A percentile compares a stretch with the other conserved stretches of the same genome.
Evolutionary conservation across 192 early-diverging fungal genomes (phyloP).

Genomic region (Rhizophagus sp.): DNA sequence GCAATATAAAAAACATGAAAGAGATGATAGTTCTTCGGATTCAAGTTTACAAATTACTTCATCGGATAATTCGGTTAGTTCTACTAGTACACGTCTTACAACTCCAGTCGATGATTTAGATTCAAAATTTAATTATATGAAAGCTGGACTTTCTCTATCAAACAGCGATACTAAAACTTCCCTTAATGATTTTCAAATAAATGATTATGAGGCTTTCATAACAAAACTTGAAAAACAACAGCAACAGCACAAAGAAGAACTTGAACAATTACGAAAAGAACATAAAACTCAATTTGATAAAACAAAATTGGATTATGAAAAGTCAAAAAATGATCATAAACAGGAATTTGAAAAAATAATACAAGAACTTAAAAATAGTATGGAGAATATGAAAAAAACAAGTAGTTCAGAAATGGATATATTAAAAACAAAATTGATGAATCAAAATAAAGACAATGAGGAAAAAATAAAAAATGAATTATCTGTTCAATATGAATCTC

Average conservation of each 20-base stretch:
- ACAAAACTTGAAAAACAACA: not conserved
- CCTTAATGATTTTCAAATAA: not conserved
- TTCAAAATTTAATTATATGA: not conserved
- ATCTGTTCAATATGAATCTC: not conserved
- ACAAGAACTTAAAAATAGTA: not conserved
- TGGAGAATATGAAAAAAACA: constrained; percentile 16
- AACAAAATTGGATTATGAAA: no score
- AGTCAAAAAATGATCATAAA: no score
- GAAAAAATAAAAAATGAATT: not conserved
- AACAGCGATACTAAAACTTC: not conserved
- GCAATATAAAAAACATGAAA: constrained; percentile 4
- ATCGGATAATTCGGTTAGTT: not conserved
- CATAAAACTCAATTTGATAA: not conserved
- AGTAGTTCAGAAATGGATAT: not conserved
- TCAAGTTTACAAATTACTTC: not conserved
- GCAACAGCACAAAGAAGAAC: not conserved
- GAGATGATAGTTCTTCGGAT: not conserved
- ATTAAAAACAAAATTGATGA: not conserved
- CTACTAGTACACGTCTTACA: not conserved
- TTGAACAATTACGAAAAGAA: not conserved
- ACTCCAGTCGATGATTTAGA: not conserved
- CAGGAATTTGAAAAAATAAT: not conserved
- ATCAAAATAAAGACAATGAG: not conserved
- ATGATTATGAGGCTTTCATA: not conserved
- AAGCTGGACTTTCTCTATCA: not conserved